phyloP scores from a whole-genome alignment of 139 green algal genomes.

The Picochlorum sp. region DNA sequence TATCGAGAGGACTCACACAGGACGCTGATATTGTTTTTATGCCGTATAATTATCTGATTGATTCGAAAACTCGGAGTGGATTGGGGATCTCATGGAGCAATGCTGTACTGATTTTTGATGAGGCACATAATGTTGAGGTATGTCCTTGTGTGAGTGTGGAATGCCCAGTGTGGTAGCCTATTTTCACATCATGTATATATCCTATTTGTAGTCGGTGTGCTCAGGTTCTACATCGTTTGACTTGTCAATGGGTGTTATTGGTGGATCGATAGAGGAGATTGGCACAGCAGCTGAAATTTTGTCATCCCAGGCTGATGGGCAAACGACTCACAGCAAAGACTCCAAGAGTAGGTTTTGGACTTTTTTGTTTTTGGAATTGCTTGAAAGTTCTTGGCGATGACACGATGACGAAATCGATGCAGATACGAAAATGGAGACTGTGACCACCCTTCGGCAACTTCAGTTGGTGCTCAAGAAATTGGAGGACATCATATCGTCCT shows the following conservation, averaged over 20 bases:
- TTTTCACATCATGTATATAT: conserved; percentile 26
- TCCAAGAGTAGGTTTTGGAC: no score
- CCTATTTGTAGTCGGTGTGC: conserved; percentile 44
- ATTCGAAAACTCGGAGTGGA: conserved; percentile 40
- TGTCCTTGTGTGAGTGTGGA: neutral
- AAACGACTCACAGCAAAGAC: neutral
- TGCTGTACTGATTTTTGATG: conserved; percentile 88
- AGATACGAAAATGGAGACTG: neutral
- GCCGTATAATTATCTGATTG: conserved; percentile 92
- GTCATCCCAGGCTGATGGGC: conserved; percentile 9
- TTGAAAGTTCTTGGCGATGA: no score
- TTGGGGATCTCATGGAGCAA: conserved; percentile 61
- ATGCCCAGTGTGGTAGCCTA: neutral
- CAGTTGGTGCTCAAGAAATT: conserved; percentile 30
- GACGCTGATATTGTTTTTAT: conserved; percentile 86
- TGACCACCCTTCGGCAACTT: conserved; percentile 12
- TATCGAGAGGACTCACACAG: conserved; percentile 49
- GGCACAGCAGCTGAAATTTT: conserved; percentile 34
- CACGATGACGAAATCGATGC: neutral
- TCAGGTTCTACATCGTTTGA: conserved; percentile 80
- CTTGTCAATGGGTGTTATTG: conserved; percentile 50
- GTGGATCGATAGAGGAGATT: conserved; percentile 49
- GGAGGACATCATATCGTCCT: conserved; percentile 27
- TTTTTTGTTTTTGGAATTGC: no score
- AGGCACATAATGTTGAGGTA: conserved; percentile 91